Conservation (phyloP, 495 filamentous ascomycete genomes). For the Penicillium cosmopolitanum region DNA sequence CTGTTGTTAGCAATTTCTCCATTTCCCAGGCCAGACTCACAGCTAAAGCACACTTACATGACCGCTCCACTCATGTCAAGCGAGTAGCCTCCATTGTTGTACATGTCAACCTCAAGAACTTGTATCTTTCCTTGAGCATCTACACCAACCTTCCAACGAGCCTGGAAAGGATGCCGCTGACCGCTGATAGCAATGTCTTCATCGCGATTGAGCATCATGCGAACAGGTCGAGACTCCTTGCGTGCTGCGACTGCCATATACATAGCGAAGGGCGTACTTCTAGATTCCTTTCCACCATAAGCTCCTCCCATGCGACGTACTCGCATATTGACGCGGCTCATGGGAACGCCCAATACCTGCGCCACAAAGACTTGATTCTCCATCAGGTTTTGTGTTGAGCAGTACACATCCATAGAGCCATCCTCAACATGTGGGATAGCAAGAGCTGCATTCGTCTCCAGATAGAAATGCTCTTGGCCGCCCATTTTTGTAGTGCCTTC, state of each 20-base stretch:
- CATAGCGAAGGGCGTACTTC: not conserved
- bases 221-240: conserved; percentile 1
- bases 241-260: conserved; percentile 4
- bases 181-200: conserved; percentile 4
- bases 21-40: not conserved
- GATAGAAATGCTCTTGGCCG: conserved; percentile 1
- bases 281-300: conserved; percentile 1
- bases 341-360: not conserved
- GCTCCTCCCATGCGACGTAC: not conserved
- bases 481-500: conserved; percentile 1
- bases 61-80: conserved; percentile 5
- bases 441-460: conserved; percentile 1
- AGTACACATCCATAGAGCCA: not conserved
- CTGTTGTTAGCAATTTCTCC: not conserved
- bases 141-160: not conserved
- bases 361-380: conserved; percentile 4
- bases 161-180: not conserved
- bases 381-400: conserved; percentile 1
- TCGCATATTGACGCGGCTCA: conserved; percentile 4
- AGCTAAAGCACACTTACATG: not conserved
- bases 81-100: conserved; percentile 1
- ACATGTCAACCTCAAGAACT: not conserved
- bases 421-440: conserved; percentile 1
- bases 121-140: not conserved
- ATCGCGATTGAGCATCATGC: conserved; percentile 4